These are phyloP conservation scores for Lycium barbarum DNA, from an alignment of 257 asterid genomes.

Conservation along the genomic window DNA sequence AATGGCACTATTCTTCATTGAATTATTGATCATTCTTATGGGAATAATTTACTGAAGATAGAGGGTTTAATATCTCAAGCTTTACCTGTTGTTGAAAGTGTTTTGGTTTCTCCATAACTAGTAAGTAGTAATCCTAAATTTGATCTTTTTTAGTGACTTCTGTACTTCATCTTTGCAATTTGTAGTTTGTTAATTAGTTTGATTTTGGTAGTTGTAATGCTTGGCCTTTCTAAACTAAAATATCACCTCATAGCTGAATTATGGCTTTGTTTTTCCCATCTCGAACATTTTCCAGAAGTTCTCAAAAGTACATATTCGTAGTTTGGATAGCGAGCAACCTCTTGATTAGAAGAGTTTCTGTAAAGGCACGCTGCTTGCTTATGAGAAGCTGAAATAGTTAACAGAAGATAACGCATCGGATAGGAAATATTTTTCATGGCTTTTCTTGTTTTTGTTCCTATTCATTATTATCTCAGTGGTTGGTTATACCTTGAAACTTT, in stretches of 20 bases:
- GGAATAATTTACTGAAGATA: not conserved
- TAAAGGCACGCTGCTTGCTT: not conserved
- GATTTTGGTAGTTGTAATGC: not conserved
- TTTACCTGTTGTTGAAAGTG: not conserved
- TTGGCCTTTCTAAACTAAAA: constrained; percentile 9
- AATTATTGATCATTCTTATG: not conserved
- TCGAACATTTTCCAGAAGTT: not conserved
- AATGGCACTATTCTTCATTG: not conserved
- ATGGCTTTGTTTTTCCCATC: not conserved
- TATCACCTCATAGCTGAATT: constrained; percentile 6
- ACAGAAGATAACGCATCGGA: not conserved
- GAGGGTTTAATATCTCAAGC: not conserved
- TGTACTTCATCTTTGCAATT: not conserved
- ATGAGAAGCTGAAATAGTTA: not conserved
- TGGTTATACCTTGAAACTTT: not conserved
- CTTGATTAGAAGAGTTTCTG: not conserved
- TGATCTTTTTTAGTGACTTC: not conserved
- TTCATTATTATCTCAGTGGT: not conserved
- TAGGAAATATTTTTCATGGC: not conserved
- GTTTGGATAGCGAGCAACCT: not conserved
- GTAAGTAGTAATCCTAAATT: not conserved
- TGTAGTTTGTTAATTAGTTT: not conserved
- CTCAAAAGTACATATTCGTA: not conserved
- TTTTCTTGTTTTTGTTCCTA: not conserved
- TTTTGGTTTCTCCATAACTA: constrained; percentile 11